A percentile compares a stretch with the other conserved stretches of the same genome.
Evolutionary conservation across 2,329 filamentous ascomycete species (phyloP).

Genomic region (Diaporthe batatas): DNA sequence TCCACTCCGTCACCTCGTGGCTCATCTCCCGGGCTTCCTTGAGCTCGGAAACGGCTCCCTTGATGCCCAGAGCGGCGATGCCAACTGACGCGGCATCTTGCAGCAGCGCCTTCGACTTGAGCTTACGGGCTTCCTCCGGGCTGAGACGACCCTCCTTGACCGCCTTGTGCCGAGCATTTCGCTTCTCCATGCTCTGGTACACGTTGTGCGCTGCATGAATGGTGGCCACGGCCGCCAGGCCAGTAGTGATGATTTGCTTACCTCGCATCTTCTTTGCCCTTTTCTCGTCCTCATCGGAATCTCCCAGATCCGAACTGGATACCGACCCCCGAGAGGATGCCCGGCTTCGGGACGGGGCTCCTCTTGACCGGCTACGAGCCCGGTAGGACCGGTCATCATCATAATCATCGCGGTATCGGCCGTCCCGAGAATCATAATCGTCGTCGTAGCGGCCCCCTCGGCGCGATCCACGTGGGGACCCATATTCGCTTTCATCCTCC

Average conservation of each 20-base stretch:
- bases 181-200: slow-evolving; percentile 71
- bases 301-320: slow-evolving; percentile 68
- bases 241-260: slow-evolving; percentile 71
- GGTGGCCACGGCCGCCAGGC: slow-evolving; percentile 69
- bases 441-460: slow-evolving; percentile 53
- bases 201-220: slow-evolving; percentile 72
- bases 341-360: slow-evolving; percentile 49
- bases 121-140: slow-evolving; percentile 65
- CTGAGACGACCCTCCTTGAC: slow-evolving; percentile 67
- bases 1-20: slow-evolving; percentile 64
- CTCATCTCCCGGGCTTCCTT: slow-evolving; percentile 67
- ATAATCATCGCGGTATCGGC: slow-evolving; percentile 56
- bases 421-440: slow-evolving; percentile 59
- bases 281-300: slow-evolving; percentile 70
- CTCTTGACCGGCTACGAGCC: slow-evolving; percentile 55
- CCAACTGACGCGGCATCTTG: slow-evolving; percentile 72
- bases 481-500: slow-evolving; percentile 51
- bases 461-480: slow-evolving; percentile 45
- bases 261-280: slow-evolving; percentile 69
- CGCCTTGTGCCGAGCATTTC: slow-evolving; percentile 65
- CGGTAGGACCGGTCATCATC: slow-evolving; percentile 62
- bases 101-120: slow-evolving; percentile 68
- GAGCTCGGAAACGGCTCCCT: slow-evolving; percentile 67
- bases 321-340: slow-evolving; percentile 59
- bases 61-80: slow-evolving; percentile 69